Percentiles rank a stretch among this genome's conserved stretches.
These are phyloP conservation scores for Trichoderma guizhouense DNA, from an alignment of 2,329 filamentous ascomycete genomes.

Conservation along the genomic window DNA sequence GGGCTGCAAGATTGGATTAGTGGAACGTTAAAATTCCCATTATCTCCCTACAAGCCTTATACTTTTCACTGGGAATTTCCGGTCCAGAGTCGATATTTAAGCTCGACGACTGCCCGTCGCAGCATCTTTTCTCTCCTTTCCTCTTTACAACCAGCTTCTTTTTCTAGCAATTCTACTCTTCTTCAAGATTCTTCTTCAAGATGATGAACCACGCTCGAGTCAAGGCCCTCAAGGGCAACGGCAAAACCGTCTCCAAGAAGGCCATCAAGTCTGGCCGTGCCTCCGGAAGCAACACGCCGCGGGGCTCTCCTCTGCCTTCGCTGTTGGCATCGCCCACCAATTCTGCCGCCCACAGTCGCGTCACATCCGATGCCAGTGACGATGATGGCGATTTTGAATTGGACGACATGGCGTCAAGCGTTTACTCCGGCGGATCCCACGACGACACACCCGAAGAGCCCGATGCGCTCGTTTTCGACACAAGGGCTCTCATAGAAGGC, in stretches of 20 bases:
- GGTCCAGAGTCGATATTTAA: background rate
- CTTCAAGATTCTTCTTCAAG: background rate
- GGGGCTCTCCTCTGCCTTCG: constrained; percentile 59
- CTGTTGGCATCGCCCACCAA: constrained; percentile 54
- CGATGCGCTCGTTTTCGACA: constrained; percentile 55
- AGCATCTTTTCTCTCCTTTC: background rate
- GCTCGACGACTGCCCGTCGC: background rate
- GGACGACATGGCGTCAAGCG: constrained; percentile 45
- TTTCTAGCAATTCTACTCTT: background rate
- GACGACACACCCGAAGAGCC: constrained; percentile 63
- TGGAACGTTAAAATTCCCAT: background rate
- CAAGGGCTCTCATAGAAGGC: constrained; percentile 62
- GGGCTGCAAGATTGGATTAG: background rate
- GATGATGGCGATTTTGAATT: constrained; percentile 40
- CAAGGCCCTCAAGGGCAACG: constrained; percentile 65
- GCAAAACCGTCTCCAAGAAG: constrained; percentile 70
- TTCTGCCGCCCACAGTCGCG: constrained; percentile 59
- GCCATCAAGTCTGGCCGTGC: constrained; percentile 56
- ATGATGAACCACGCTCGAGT: constrained; percentile 63
- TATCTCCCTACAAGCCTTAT: background rate
- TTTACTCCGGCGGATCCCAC: constrained; percentile 40
- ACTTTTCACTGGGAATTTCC: background rate
- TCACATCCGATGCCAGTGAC: constrained; percentile 59
- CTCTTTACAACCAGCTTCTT: background rate
- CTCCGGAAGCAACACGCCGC: constrained; percentile 56